Base-by-base conservation (phyloP, 441 rosid genomes). In the Brassica hybrid region DNA sequence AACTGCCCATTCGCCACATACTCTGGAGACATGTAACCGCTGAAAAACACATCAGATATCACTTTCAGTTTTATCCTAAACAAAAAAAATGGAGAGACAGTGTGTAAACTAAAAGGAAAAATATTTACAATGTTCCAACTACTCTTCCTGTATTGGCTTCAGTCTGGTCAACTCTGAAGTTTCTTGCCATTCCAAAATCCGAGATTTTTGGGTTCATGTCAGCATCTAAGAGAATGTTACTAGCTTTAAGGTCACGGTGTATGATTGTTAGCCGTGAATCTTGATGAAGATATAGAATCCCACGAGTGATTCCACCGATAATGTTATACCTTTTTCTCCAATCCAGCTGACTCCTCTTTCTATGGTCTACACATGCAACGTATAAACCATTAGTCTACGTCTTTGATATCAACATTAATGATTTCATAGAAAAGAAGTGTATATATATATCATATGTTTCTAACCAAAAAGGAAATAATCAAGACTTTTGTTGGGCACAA, bases 401-500 rank as follows among this genome's bases (percentile, higher is more conserved):
- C 45, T 38, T 2, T 38, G 45, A 38, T 38, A 3, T 38, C 45
- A 38, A 6, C 0, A 38, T 2, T 2, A 38, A 38, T 38, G 12
- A 38, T 38, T 38, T 38, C 45, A 38, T 2, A 38, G 13, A 38
- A 38, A 38, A 38, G 45, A 38, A 38, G 13, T 38, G 4, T 38
- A 10, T 10, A 38, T 38, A 38, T 52, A 30, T 58, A 10, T 27
- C 19, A 54, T 83, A 68, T 18, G 12, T 38, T 38, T 38, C 45
- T 38, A 9, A 86, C 90, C 88, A 30, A 77, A 82, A n/a, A 83
- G 45, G 30, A 83, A 13, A 67, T 60, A 69, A 56, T 85, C 83
- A 7, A 86, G 88, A 80, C 89, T 86, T n/a, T 75, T 76, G 80
- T 84, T 86, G n/a, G 83, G 79, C 19, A 83, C 83, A 7, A 75